Evolutionary conservation across 768 basidiomycete genomes (phyloP).

Genomic region (Clitopilus hobsonii): DNA sequence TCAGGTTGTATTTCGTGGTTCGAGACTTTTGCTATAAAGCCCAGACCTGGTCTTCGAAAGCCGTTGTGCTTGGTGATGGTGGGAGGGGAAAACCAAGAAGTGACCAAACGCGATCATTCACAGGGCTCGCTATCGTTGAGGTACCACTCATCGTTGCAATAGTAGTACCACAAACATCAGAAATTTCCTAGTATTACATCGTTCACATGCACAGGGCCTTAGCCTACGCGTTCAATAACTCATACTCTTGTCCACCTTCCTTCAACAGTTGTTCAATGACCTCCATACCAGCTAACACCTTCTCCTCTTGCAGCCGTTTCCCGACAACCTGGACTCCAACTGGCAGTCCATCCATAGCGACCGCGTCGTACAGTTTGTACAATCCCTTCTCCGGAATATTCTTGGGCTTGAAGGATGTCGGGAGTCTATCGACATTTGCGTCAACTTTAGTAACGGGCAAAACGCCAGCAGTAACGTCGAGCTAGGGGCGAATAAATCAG

Average conservation of each 20-base stretch:
- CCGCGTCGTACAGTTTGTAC: constrained; percentile 46
- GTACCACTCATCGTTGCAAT: no score
- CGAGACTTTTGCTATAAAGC: no score
- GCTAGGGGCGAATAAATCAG: constrained; percentile 15
- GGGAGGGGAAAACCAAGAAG: no score
- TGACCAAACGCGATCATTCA: no score
- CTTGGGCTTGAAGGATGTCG: constrained; percentile 25
- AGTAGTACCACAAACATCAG: background rate
- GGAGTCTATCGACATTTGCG: constrained; percentile 33
- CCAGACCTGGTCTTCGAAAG: no score
- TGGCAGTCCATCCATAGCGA: constrained; percentile 54
- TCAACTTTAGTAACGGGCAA: constrained; percentile 55
- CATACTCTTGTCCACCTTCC: constrained; percentile 20
- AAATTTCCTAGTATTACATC: background rate
- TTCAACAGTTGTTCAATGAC: constrained; percentile 35
- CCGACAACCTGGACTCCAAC: constrained; percentile 61
- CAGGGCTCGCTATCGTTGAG: no score
- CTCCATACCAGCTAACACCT: constrained; percentile 57
- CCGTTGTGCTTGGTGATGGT: no score
- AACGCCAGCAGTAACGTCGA: constrained; percentile 52
- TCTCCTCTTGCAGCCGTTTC: constrained; percentile 57
- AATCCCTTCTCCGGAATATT: constrained; percentile 41
- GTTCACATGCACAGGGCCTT: no score
- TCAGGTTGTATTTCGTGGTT: no score
- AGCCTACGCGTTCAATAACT: constrained; percentile 10